A percentile compares a stretch with the other conserved stretches of the same genome.
Conservation (phyloP, 129 eudicot species). For the Escallonia herrerae region DNA sequence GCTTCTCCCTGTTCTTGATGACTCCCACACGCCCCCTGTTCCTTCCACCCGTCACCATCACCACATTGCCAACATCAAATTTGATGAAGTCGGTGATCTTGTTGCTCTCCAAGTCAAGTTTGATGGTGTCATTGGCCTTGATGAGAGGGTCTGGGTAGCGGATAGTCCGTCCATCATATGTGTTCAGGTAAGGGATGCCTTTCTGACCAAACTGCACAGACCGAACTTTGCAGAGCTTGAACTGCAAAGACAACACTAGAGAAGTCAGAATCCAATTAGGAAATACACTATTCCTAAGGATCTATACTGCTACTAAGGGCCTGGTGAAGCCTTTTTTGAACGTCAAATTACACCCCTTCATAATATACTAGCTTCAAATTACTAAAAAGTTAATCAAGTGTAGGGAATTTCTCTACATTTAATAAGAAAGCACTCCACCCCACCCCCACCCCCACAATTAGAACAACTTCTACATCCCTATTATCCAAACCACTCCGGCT, state of each 20-base stretch:
- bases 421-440: too few species aligned
- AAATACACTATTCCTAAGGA: too few species aligned
- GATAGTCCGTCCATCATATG: constrained; percentile 22
- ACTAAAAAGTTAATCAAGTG: too few species aligned
- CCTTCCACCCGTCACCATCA: constrained; percentile 19
- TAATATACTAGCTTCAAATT: too few species aligned
- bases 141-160: neutral
- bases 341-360: too few species aligned
- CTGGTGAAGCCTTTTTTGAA: too few species aligned
- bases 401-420: too few species aligned
- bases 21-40: constrained; percentile 17
- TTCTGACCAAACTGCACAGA: constrained; percentile 16
- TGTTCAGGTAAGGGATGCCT: constrained; percentile 20
- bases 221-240: constrained; percentile 16
- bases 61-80: constrained; percentile 23
- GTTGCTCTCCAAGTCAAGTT: constrained; percentile 5
- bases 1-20: constrained; percentile 1
- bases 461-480: too few species aligned
- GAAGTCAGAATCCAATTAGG: too few species aligned
- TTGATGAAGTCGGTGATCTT: constrained; percentile 14
- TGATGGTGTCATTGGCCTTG: constrained; percentile 18
- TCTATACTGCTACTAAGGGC: too few species aligned
- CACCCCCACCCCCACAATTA: too few species aligned
- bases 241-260: neutral
- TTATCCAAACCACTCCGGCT: too few species aligned